A percentile compares a stretch with the other conserved stretches of the same genome.
Evolutionary conservation across 2,329 filamentous ascomycete genomes (phyloP).

Genomic region (Aspergillus texensis): DNA sequence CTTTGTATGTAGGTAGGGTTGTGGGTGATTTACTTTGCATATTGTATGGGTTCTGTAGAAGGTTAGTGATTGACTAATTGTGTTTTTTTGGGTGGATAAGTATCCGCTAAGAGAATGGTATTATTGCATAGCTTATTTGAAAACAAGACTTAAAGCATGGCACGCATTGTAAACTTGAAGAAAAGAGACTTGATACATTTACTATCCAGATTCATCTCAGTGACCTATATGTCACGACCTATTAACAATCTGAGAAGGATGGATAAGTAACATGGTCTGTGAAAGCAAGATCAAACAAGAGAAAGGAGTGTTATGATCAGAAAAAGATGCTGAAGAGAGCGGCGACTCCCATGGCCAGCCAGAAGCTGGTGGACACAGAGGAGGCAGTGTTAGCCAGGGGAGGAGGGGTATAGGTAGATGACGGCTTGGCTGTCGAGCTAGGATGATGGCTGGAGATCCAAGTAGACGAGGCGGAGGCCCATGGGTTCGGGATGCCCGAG

Average conservation of each 20-base stretch:
- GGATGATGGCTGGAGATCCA: conserved; percentile 28
- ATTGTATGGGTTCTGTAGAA: too few relatives aligned
- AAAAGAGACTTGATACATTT: not conserved
- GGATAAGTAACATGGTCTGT: not conserved
- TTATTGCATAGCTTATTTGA: not conserved
- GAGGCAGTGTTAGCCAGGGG: conserved; percentile 9
- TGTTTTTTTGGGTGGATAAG: too few relatives aligned
- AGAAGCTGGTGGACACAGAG: not conserved
- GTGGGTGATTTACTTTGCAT: too few relatives aligned
- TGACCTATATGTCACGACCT: not conserved
- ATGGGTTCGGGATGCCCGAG: conserved; percentile 24
- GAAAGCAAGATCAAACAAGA: not conserved
- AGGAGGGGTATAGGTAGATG: conserved; percentile 10
- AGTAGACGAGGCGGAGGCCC: conserved; percentile 20
- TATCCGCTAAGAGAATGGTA: not conserved
- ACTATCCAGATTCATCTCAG: not conserved
- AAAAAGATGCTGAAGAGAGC: conserved; percentile 7
- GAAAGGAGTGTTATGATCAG: not conserved
- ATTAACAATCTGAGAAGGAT: not conserved
- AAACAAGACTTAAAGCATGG: not conserved
- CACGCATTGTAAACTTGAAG: not conserved
- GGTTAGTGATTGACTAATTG: too few relatives aligned
- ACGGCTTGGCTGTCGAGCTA: conserved; percentile 8
- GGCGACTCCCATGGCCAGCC: conserved; percentile 9
- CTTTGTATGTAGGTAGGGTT: too few relatives aligned